Percentiles rank a stretch among this genome's conserved stretches.
These are phyloP conservation scores for Rhododendron kiyosumense DNA, from an alignment of 148 eudicot genomes.

Conservation along the genomic window DNA sequence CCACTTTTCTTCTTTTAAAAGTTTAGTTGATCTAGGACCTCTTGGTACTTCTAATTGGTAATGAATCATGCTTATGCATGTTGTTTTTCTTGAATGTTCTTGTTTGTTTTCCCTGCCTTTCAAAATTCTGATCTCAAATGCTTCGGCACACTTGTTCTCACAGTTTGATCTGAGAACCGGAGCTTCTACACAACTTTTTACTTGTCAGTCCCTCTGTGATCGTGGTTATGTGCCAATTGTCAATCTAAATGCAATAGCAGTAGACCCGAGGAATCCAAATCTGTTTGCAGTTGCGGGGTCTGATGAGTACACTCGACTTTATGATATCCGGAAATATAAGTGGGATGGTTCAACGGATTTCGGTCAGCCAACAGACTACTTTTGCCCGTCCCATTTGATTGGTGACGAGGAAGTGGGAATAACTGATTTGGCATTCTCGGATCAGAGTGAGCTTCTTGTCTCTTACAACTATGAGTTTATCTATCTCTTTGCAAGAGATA, in stretches of 20 bases:
- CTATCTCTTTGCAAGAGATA: conserved; percentile 63
- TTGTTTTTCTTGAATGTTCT: background rate
- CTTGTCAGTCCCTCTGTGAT: conserved; percentile 44
- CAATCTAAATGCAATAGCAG: conserved; percentile 65
- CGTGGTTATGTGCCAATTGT: conserved; percentile 27
- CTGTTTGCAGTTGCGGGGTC: conserved; percentile 83
- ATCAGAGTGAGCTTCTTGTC: conserved; percentile 83
- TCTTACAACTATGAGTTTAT: conserved; percentile 73
- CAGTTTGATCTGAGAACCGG: conserved; percentile 93
- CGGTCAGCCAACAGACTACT: conserved; percentile 67
- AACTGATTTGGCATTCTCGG: conserved; percentile 87
- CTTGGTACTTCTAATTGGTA: background rate
- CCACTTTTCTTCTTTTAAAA: background rate
- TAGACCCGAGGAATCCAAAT: conserved; percentile 86
- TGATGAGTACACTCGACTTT: conserved; percentile 76
- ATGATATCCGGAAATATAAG: conserved; percentile 72
- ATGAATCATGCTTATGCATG: background rate
- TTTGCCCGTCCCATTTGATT: conserved; percentile 76
- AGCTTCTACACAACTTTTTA: conserved; percentile 68
- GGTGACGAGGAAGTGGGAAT: conserved; percentile 59
- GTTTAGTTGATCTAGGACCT: background rate
- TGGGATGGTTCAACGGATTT: conserved; percentile 69
- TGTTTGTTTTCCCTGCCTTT: background rate
- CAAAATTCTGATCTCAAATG: background rate
- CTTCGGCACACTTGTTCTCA: conserved; percentile 6